phyloP scores from a whole-genome alignment of 2,329 filamentous ascomycete genomes.

The Helicocarpus griseus region DNA sequence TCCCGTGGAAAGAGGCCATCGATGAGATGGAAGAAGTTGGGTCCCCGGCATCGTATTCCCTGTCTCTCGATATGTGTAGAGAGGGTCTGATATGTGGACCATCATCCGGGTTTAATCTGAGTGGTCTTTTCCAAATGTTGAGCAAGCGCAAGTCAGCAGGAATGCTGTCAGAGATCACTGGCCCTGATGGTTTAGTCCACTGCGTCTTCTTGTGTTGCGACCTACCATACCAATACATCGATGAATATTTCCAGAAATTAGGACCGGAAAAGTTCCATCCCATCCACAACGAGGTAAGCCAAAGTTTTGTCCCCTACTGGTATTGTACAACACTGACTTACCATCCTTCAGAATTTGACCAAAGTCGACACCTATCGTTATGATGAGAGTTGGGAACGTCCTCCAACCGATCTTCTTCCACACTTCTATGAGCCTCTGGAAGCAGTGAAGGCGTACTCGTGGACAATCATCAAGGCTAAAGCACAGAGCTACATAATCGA shows the following conservation, averaged over 20 bases:
- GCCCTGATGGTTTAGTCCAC: slow-evolving; percentile 36
- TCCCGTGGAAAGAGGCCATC: slow-evolving; percentile 49
- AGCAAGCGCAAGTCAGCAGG: slow-evolving; percentile 39
- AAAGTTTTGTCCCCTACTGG: not conserved
- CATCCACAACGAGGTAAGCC: slow-evolving; percentile 38
- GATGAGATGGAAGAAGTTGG: slow-evolving; percentile 49
- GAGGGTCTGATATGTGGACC: slow-evolving; percentile 52
- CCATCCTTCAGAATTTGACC: slow-evolving; percentile 31
- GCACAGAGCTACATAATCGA: not conserved
- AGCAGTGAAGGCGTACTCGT: not conserved
- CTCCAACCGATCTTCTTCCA: slow-evolving; percentile 31
- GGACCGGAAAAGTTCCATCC: slow-evolving; percentile 39
- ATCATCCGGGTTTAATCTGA: slow-evolving; percentile 50
- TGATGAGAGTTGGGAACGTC: slow-evolving; percentile 46
- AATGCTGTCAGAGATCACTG: slow-evolving; percentile 36
- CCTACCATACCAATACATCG: slow-evolving; percentile 53
- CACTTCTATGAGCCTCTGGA: slow-evolving; percentile 22
- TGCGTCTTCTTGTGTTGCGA: slow-evolving; percentile 56
- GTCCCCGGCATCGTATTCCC: slow-evolving; percentile 43
- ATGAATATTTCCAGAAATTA: slow-evolving; percentile 51
- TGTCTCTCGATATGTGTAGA: slow-evolving; percentile 46
- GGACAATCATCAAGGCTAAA: not conserved
- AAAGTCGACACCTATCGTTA: slow-evolving; percentile 46
- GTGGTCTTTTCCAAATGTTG: slow-evolving; percentile 43
- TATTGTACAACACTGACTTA: not conserved